Conservation (phyloP, 768 basidiomycete genomes). For the Suillus subalutaceus region DNA sequence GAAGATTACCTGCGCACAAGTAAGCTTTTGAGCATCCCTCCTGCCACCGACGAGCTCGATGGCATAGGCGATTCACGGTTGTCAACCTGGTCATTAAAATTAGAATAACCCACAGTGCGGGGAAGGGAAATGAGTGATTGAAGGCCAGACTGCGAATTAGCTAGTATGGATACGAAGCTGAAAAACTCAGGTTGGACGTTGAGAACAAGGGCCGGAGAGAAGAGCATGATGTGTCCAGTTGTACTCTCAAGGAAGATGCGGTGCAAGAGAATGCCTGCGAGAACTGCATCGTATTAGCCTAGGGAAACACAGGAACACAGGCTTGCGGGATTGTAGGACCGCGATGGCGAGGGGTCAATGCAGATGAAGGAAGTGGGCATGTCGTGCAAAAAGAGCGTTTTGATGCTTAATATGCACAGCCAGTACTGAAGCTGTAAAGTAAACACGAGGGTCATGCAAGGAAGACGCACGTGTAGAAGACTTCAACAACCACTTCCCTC, state of each 20-base stretch:
- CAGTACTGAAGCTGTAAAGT: neutral
- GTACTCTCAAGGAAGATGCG: neutral
- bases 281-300: neutral
- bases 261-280: neutral
- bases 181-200: neutral
- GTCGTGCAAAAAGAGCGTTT: neutral
- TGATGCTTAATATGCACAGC: neutral
- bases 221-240: neutral
- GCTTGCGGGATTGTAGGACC: neutral
- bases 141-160: neutral
- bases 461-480: neutral
- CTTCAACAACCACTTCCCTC: neutral
- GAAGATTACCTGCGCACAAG: constrained; percentile 90
- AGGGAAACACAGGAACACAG: neutral
- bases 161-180: neutral
- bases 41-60: constrained; percentile 67
- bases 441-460: neutral
- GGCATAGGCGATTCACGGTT: constrained; percentile 86
- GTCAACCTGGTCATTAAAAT: constrained; percentile 61
- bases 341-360: neutral
- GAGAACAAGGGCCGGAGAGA: neutral
- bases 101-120: constrained; percentile 15
- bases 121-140: constrained; percentile 51
- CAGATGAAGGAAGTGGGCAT: neutral
- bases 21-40: constrained; percentile 76